Base-by-base conservation (phyloP, 1,139 yeast genomes). In the Candida sp. region DNA sequence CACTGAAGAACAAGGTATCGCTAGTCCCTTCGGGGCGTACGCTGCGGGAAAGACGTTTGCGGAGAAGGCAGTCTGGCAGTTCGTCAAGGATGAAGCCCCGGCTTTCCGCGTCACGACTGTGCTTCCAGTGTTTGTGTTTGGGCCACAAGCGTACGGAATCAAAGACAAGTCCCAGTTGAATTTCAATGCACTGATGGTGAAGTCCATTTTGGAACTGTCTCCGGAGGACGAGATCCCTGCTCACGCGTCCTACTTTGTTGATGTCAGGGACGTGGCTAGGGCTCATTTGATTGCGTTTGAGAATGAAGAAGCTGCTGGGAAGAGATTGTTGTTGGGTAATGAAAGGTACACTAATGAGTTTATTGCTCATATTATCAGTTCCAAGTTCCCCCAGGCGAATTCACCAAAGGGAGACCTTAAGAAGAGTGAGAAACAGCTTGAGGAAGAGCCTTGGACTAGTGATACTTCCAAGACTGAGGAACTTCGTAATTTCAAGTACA, bases 211-310 rank as follows among this genome's bases (percentile, higher is more conserved):
- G 22, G 60, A 56, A 27, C 55, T 62, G 56, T 52, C 49, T 8
- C 55, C 60, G 1, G 52, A 53, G 8, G 62, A 54, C 45, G 53
- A 33, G 51, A 42, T 60, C 49, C 60, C 62, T 6, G 43, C 23
- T 4, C 7, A n/a, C 12, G 38, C 27, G 4, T 68, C 67, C 9
- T 54, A 52, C 3, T 69, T 60, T 60, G 69, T 77, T 42, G 85
- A 83, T 58, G 86, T 83, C 2, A 69, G 86, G 50, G 85, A 83
- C 58, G 78, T 80, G 5, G 84, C 86, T 3, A 63, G 60, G 52
- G 83, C 83, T n/a, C 87, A 82, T 60, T 62, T 81, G 9, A 57
- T 61, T 41, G 80, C 80, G 0, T 65, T 80, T 53, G 73, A 73
- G 53, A 59, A 57, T 41, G 41, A 56, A 4, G 56, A 54, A 7